A percentile compares a stretch with the other conserved stretches of the same genome.
Evolutionary conservation across 352 stramenopile species (phyloP).

Genomic region (Elongisporangium undulatum): DNA sequence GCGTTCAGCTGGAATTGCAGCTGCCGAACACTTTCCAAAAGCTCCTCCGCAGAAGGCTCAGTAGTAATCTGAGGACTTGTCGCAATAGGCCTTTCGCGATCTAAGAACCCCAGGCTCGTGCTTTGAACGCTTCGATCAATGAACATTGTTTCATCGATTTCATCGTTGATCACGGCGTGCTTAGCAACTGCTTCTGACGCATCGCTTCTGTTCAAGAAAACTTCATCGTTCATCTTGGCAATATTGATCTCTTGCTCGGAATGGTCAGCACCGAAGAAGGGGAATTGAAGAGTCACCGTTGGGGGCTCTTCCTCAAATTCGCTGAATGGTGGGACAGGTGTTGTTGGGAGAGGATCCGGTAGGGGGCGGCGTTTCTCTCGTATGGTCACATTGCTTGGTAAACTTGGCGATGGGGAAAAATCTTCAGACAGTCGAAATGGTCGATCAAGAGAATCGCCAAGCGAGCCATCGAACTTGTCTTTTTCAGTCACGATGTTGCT

Average conservation of each 20-base stretch:
- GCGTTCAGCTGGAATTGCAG: not conserved
- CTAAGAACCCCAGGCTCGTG: not conserved
- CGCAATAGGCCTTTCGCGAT: not conserved
- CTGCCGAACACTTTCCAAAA: not conserved
- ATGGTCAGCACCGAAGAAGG: not conserved
- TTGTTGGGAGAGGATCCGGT: not conserved
- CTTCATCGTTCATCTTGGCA: not conserved
- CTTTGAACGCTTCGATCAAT: not conserved
- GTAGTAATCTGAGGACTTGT: not conserved
- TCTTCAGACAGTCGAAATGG: not conserved
- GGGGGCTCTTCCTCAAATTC: not conserved
- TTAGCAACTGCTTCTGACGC: not conserved
- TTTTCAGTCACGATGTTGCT: not conserved
- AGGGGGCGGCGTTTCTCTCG: not conserved
- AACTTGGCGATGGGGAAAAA: not conserved
- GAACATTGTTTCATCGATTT: not conserved
- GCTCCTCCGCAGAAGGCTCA: not conserved
- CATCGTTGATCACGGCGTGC: not conserved
- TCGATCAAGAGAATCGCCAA: not conserved
- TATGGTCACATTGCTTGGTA: not conserved
- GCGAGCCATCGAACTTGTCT: not conserved
- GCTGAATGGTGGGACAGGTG: not conserved
- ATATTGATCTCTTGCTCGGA: not conserved
- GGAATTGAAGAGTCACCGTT: not conserved
- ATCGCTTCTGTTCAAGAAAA: not conserved